Conservation (phyloP, 495 filamentous ascomycete genomes). For the Xylaria acuta region DNA sequence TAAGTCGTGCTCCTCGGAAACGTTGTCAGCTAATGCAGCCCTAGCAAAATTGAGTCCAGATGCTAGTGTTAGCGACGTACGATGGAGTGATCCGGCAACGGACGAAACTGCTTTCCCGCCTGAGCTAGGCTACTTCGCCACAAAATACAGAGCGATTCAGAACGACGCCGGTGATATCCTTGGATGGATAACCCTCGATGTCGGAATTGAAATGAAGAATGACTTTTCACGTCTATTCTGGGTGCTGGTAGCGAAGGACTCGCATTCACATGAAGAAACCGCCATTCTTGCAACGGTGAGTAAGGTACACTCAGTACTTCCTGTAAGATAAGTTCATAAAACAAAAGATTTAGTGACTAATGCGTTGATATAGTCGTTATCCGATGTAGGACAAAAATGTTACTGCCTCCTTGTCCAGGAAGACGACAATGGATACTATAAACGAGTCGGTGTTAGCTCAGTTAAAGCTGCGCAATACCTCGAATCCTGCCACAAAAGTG, state of each 20-base stretch:
- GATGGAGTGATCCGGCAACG: constrained; percentile 11
- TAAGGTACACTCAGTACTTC: not conserved
- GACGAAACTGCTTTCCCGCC: constrained; percentile 1
- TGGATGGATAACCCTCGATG: constrained; percentile 13
- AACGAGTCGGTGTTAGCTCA: constrained; percentile 10
- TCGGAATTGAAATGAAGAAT: not conserved
- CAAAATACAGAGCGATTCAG: constrained; percentile 5
- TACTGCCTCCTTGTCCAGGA: constrained; percentile 7
- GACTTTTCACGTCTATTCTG: not conserved
- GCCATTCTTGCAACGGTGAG: not conserved
- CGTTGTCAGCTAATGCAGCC: not conserved
- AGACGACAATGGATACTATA: not conserved
- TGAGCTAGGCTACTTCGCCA: not conserved
- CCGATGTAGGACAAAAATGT: not conserved
- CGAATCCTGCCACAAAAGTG: constrained; percentile 1
- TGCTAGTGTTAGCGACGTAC: not conserved
- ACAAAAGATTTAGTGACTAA: not conserved
- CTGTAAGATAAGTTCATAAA: not conserved
- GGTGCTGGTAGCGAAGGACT: constrained; percentile 5
- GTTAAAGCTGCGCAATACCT: not conserved
- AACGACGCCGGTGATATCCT: not conserved
- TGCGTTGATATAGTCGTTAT: not conserved
- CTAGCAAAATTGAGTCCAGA: not conserved
- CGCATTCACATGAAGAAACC: constrained; percentile 5
- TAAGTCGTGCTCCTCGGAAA: not conserved